Evolutionary conservation across 352 stramenopile genomes (phyloP).

Genomic region (Pythium folliculosum): DNA sequence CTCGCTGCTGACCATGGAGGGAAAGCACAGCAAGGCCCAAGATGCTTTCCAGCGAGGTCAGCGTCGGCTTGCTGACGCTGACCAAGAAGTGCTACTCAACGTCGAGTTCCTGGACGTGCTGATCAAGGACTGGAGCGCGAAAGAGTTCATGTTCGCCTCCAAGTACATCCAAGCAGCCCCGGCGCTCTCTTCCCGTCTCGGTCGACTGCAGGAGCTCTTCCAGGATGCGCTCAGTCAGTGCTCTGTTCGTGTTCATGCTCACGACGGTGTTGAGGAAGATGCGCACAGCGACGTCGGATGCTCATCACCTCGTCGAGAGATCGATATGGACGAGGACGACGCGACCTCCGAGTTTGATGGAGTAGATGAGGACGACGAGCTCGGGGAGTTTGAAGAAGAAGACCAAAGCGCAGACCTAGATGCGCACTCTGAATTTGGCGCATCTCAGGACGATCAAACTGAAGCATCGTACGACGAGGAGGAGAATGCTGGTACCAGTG

Average conservation of each 20-base stretch:
- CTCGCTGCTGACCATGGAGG: constrained; percentile 46
- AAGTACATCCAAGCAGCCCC: constrained; percentile 59
- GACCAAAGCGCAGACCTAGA: constrained; percentile 5
- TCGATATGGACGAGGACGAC: background rate
- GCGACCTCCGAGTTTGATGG: background rate
- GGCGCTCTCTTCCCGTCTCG: constrained; percentile 47
- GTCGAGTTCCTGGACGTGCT: constrained; percentile 62
- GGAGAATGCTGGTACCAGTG: background rate
- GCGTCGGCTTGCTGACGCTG: constrained; percentile 17
- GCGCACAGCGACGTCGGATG: background rate
- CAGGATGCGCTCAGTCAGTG: constrained; percentile 33
- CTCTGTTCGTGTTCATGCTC: background rate
- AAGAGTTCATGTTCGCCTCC: constrained; percentile 1
- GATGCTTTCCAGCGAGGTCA: constrained; percentile 37
- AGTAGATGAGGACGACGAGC: constrained; percentile 8
- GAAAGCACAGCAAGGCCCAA: constrained; percentile 39
- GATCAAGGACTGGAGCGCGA: constrained; percentile 22
- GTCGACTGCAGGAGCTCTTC: constrained; percentile 42
- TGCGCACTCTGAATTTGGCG: background rate
- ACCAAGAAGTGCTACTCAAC: constrained; percentile 64
- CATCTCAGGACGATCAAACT: background rate
- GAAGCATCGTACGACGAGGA: background rate
- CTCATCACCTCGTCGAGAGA: background rate
- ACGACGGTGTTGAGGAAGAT: background rate
- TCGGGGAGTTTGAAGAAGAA: constrained; percentile 3